Conservation (phyloP, 805 yeast species). For the Cyberlindnera suaveolens region DNA sequence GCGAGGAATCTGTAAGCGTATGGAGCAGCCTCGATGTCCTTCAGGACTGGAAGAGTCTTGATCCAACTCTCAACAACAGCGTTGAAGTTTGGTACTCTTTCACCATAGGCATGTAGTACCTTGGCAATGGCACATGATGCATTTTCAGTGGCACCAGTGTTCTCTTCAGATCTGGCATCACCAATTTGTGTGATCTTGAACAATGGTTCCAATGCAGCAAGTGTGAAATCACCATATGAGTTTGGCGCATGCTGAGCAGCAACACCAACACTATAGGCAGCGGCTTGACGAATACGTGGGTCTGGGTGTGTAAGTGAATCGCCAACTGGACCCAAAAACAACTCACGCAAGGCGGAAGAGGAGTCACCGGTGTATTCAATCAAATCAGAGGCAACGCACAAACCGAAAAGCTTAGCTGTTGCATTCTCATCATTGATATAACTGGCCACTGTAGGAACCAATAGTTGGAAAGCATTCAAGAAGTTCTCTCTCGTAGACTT, state of each 20-base stretch:
- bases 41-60: slow-evolving; percentile 69
- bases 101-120: slow-evolving; percentile 61
- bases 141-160: slow-evolving; percentile 81
- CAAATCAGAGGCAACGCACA: slow-evolving; percentile 74
- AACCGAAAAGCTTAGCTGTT: slow-evolving; percentile 69
- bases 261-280: slow-evolving; percentile 77
- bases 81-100: slow-evolving; percentile 53
- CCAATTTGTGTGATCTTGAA: slow-evolving; percentile 68
- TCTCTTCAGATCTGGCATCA: slow-evolving; percentile 81
- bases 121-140: slow-evolving; percentile 80
- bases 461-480: slow-evolving; percentile 54
- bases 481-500: slow-evolving; percentile 52
- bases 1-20: slow-evolving; percentile 71
- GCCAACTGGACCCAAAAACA: slow-evolving; percentile 59
- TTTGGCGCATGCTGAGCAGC: slow-evolving; percentile 79
- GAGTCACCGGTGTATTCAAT: slow-evolving; percentile 73
- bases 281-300: slow-evolving; percentile 79
- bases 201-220: slow-evolving; percentile 69
- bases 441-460: slow-evolving; percentile 57
- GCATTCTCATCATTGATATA: slow-evolving; percentile 61
- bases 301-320: slow-evolving; percentile 60
- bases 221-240: slow-evolving; percentile 52
- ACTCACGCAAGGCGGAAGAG: slow-evolving; percentile 56
- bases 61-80: slow-evolving; percentile 72
- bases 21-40: slow-evolving; percentile 86